Evolutionary conservation across 2,329 filamentous ascomycete genomes (phyloP).

Genomic region (Intubia oerlemansii): DNA sequence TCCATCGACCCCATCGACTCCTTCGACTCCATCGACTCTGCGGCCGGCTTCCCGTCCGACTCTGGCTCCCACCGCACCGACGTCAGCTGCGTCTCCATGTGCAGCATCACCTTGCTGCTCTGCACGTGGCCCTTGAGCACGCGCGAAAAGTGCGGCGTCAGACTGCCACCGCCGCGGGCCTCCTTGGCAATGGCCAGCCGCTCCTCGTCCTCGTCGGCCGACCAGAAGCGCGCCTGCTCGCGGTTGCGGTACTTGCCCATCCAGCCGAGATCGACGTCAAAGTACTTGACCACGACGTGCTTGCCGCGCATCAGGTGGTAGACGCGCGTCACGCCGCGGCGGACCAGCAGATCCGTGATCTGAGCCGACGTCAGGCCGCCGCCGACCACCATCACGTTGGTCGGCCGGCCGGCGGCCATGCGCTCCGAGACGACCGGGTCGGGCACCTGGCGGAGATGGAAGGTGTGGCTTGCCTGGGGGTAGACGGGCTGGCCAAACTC

Average conservation of each 20-base stretch:
- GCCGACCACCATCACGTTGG: constrained; percentile 48
- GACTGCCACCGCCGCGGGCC: constrained; percentile 56
- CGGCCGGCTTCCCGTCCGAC: too few species aligned
- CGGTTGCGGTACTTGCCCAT: constrained; percentile 66
- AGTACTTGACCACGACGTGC: constrained; percentile 41
- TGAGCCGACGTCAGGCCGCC: constrained; percentile 62
- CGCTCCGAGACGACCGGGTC: constrained; percentile 27
- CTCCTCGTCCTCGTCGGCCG: constrained; percentile 48
- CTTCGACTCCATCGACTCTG: neutral
- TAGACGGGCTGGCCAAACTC: constrained; percentile 1
- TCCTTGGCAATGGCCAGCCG: constrained; percentile 41
- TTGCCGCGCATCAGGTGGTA: constrained; percentile 44
- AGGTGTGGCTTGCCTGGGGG: constrained; percentile 25
- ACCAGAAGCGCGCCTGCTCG: constrained; percentile 59
- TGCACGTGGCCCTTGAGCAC: constrained; percentile 39
- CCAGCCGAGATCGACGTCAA: constrained; percentile 59
- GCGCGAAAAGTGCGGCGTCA: constrained; percentile 47
- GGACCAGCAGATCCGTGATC: constrained; percentile 43
- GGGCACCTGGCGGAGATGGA: constrained; percentile 36
- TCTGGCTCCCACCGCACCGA: too few species aligned
- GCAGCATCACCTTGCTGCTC: constrained; percentile 28
- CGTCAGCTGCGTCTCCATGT: constrained; percentile 14
- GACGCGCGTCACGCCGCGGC: constrained; percentile 42
- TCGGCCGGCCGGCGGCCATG: constrained; percentile 26
- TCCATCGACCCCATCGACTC: too few species aligned